Evolutionary conservation across 2,329 filamentous ascomycete species (phyloP).

Genomic region (Neopestalotiopsis rosae): DNA sequence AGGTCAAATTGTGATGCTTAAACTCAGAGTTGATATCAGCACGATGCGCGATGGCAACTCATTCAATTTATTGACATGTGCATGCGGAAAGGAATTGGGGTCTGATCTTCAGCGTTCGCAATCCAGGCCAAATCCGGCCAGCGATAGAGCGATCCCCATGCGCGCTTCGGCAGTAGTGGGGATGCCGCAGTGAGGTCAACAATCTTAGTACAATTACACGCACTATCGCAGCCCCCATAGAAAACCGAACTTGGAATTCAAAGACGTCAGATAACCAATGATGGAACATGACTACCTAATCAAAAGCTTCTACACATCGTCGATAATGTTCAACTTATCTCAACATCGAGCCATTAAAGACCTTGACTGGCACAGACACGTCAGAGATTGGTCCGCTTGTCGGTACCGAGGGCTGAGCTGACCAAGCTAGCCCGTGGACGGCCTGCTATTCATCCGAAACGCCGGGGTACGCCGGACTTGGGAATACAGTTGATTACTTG

Average conservation of each 20-base stretch:
- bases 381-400: background rate
- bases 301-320: background rate
- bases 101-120: background rate
- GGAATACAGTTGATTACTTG: background rate
- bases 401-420: background rate
- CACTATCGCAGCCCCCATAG: background rate
- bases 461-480: background rate
- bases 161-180: background rate
- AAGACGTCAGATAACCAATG: background rate
- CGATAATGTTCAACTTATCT: background rate
- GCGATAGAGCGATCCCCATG: no score
- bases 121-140: background rate
- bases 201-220: background rate
- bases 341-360: background rate
- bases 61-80: no score
- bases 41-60: no score
- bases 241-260: background rate
- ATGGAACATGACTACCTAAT: no score
- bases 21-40: no score
- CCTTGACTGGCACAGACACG: background rate
- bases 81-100: background rate
- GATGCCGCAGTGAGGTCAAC: background rate
- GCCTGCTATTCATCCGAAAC: background rate
- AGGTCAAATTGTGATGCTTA: no score
- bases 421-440: background rate